Percentiles rank a stretch among this genome's conserved stretches.
These are phyloP conservation scores for Saccharomyces paradoxus DNA, from an alignment of 805 yeast genomes.

Conservation along the genomic window DNA sequence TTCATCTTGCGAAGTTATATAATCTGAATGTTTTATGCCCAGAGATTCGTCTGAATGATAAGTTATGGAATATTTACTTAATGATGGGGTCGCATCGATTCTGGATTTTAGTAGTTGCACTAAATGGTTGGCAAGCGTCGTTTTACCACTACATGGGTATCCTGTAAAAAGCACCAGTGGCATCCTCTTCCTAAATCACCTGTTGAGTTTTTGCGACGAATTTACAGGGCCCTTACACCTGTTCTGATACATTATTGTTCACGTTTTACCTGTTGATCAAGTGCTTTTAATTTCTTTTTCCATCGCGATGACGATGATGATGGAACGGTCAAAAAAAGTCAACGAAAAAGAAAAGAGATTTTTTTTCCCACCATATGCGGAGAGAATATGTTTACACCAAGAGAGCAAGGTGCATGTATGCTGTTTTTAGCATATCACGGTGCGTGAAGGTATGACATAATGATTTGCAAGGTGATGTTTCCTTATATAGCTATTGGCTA, in stretches of 20 bases:
- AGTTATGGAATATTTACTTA: conserved; percentile 43
- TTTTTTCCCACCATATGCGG: background rate
- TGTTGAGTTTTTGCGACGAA: background rate
- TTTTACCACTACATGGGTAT: conserved; percentile 77
- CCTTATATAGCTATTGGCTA: background rate
- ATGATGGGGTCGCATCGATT: conserved; percentile 37
- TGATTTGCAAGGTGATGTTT: background rate
- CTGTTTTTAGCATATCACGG: background rate
- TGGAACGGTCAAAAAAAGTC: background rate
- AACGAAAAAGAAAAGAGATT: background rate
- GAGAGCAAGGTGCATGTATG: background rate
- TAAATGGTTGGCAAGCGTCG: conserved; percentile 60
- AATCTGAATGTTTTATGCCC: conserved; percentile 61
- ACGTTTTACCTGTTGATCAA: background rate
- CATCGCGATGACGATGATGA: background rate
- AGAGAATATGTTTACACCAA: background rate
- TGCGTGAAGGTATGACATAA: background rate
- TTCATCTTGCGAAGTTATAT: conserved; percentile 66
- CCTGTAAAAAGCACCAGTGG: conserved; percentile 82
- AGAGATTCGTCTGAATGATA: conserved; percentile 72
- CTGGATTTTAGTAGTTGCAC: conserved; percentile 37
- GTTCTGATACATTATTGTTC: background rate
- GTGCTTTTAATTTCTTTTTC: background rate
- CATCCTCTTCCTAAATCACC: conserved; percentile 38
- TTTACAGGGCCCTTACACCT: background rate